Evolutionary conservation across 352 stramenopile genomes (phyloP), one percentile per base, ranked within the genome.

Genomic region (Detonula confervacea): DNA sequence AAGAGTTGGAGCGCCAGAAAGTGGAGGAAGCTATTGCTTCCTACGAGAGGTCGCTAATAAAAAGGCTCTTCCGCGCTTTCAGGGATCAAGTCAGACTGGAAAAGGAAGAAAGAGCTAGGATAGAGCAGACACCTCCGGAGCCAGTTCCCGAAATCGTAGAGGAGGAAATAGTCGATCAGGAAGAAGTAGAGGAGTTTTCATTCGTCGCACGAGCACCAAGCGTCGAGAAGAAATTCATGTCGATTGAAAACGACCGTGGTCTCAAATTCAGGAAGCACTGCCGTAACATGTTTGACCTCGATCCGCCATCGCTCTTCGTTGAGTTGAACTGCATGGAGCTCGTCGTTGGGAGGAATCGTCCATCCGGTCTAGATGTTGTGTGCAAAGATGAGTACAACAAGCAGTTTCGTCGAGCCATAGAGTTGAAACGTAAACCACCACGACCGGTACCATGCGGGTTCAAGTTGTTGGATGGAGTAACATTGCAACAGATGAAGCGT

Each of bases 301-400:
- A 42, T n/a, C n/a, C n/a, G n/a, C n/a, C n/a, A n/a, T n/a, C n/a
- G n/a, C n/a, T n/a, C n/a, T n/a, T n/a, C n/a, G n/a, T n/a, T 47
- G 55, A 63, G 55, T 63, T 63, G 55, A 30, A 63, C 25, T 16
- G 24, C 24, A 63, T 63, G 55, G 29, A 42, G 22, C n/a, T 63
- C 22, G 16, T 24, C 12, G 55, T 63, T 8, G 55, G 55, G 42
- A 42, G 55, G 25, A 22, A 39, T 47, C 16, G 55, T 7, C 55
- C 9, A 44, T 63, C 55, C 22, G 55, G 55, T 11, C 3, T 63
- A 24, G 55, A 63, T 47, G 55, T 63, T 42, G 3, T 63, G 6
- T 18, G 4, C 12, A 6, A 42, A 47, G 35, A 42, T 42, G 33
- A 42, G 29, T 65, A 47, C 35, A 14, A 18, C 9, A 35, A 56